Evolutionary conservation across 192 early-diverging fungal species (phyloP), one percentile per base, ranked within the genome.

Genomic region (Piromyces sp.): DNA sequence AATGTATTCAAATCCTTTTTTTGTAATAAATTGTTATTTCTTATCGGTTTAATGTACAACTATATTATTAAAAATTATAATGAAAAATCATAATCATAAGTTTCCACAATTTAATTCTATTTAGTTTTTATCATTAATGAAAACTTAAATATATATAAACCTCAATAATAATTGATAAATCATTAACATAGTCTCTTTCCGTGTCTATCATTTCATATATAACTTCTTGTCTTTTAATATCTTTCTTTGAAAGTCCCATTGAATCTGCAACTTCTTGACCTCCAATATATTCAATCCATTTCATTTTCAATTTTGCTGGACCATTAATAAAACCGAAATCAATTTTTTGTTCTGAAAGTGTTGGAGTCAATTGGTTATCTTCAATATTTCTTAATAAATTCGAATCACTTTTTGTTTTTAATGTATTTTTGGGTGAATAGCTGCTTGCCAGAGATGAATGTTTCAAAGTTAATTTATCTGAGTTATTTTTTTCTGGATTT

Each of bases 181-280:
- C 97, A 31, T 90, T 88, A 29, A 95, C 91, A 83, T 96, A 99
- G 83, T 96, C 95, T 28, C 90, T 89, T 88, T 99, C 97, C 1
- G 96, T 97, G 79, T 92, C 89, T 29, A 96, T 89, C 11, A 97
- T 93, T 84, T 99, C 97, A 84, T 92, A 95, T 80, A 99, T 97
- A 26, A 97, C 94, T 86, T 99, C 97, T 82, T 99, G 97, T 78
- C 97, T 89, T 81, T 93, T 92, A 13, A 92, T 89, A 81, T 96
- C 95, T 38, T 91, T 86, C 81, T 91, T 90, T n/a, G 51, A 26
- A n/a, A 68, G 51, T 9, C 51, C 51, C 51, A 68, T 28, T 7
- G 22, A 26, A 68, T 68, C 51, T 9, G 22, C 26, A 68, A n/a
- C 22, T 11, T 3, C 4, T 9, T 68, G 22, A 68, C 51, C 42